Conservation (phyloP, 129 eudicot species). For the Arctium minus region DNA sequence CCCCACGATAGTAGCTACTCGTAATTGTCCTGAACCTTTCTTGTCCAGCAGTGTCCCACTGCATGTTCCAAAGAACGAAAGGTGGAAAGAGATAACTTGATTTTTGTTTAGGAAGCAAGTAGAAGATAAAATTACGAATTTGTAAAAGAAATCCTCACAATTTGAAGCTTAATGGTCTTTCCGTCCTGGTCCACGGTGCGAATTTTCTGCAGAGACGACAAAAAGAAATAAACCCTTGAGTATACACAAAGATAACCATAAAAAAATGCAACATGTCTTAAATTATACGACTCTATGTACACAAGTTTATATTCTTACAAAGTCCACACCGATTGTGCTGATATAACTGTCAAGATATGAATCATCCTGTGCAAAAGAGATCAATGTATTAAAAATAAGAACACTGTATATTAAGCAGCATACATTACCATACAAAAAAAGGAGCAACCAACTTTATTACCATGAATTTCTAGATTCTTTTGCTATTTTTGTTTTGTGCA, state of each 20-base stretch:
- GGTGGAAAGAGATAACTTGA: neutral
- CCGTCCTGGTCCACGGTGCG: conserved; percentile 92
- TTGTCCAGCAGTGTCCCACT: conserved; percentile 97
- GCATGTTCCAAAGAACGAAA: conserved; percentile 14
- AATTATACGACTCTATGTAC: neutral
- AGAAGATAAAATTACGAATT: neutral
- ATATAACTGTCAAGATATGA: conserved; percentile 82
- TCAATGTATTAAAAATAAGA: neutral
- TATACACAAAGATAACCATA: neutral
- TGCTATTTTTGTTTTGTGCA: neutral
- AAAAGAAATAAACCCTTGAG: neutral
- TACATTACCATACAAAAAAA: neutral
- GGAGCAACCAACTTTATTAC: conserved; percentile 5
- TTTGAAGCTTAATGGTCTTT: conserved; percentile 86
- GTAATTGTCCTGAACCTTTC: conserved; percentile 86
- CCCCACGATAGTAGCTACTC: conserved; percentile 93
- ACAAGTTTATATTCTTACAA: conserved; percentile 38
- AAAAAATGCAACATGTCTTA: neutral
- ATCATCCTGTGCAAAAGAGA: conserved; percentile 51
- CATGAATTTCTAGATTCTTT: neutral
- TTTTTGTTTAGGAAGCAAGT: neutral
- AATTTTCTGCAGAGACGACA: conserved; percentile 54
- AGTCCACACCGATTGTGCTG: conserved; percentile 88
- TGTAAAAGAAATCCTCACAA: conserved; percentile 36
- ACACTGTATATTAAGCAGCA: conserved; percentile 2